Percentiles rank a stretch among this genome's conserved stretches.
Conservation (phyloP, 2,329 filamentous ascomycete species). For the Fusarium algeriense region DNA sequence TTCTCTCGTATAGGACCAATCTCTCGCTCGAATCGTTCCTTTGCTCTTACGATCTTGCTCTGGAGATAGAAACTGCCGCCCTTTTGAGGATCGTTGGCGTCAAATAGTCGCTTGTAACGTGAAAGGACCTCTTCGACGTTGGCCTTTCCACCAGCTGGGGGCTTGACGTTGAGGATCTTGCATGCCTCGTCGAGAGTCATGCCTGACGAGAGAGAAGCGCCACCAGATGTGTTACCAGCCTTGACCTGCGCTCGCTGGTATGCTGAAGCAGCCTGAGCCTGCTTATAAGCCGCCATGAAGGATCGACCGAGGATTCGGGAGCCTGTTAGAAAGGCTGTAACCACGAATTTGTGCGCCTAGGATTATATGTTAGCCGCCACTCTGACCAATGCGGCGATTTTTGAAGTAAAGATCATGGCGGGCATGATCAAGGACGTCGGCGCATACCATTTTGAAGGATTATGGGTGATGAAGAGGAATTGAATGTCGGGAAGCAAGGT, state of each 20-base stretch:
- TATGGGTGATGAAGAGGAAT: conserved; percentile 5
- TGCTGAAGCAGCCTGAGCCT: conserved; percentile 87
- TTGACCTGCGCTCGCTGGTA: conserved; percentile 82
- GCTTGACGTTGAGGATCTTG: conserved; percentile 96
- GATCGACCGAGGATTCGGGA: conserved; percentile 92
- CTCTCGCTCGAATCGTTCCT: conserved; percentile 93
- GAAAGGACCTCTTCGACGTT: conserved; percentile 84
- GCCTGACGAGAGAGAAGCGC: conserved; percentile 71
- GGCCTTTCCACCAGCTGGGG: conserved; percentile 77
- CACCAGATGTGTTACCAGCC: conserved; percentile 64
- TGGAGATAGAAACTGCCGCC: conserved; percentile 98
- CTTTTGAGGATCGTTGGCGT: conserved; percentile 93
- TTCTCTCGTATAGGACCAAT: conserved; percentile 78
- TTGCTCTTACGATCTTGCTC: conserved; percentile 92
- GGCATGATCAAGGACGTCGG: conserved; percentile 14
- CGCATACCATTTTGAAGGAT: conserved; percentile 49
- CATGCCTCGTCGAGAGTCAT: conserved; percentile 97
- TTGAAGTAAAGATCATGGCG: conserved; percentile 22
- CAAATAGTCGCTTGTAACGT: conserved; percentile 94
- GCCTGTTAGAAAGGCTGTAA: conserved; percentile 93
- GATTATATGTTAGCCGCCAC: conserved; percentile 32
- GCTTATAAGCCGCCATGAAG: conserved; percentile 93
- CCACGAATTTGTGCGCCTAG: conserved; percentile 88
- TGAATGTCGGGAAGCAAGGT: conserved; percentile 9
- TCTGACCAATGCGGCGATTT: conserved; percentile 23